Conservation (phyloP, 441 rosid genomes). For the Gossypium davidsonii region DNA sequence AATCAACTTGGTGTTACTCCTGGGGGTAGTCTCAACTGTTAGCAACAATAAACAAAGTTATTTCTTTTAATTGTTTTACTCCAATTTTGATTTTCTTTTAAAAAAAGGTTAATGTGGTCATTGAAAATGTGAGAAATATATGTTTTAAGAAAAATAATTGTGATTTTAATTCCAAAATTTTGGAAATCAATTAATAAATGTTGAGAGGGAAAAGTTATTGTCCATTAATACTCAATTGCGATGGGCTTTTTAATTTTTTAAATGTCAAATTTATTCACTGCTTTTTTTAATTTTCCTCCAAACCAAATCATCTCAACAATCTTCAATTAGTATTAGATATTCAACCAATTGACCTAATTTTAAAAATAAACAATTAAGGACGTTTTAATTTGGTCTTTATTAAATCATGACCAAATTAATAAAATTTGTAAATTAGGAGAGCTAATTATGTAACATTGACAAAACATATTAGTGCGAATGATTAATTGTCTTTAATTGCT, state of each 20-base stretch:
- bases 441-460: too few relatives aligned
- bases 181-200: too few relatives aligned
- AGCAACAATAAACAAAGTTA: slow-evolving; percentile 4
- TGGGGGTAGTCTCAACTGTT: slow-evolving; percentile 48
- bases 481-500: too few relatives aligned
- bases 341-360: background rate
- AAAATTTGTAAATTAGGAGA: too few relatives aligned
- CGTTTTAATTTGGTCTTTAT: background rate
- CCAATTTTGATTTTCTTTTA: background rate
- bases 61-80: background rate
- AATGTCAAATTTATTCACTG: too few relatives aligned
- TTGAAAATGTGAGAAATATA: background rate
- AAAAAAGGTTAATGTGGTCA: background rate
- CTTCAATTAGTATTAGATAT: background rate
- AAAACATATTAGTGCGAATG: too few relatives aligned
- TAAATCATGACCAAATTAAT: too few relatives aligned
- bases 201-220: too few relatives aligned
- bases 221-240: too few relatives aligned
- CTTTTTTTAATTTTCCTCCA: background rate
- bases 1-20: slow-evolving; percentile 47
- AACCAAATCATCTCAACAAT: background rate
- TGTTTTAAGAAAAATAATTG: background rate
- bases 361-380: too few relatives aligned
- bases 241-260: too few relatives aligned
- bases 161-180: background rate